Conservation (phyloP, 2,329 filamentous ascomycete genomes). For the Tolypocladium capitatum region DNA sequence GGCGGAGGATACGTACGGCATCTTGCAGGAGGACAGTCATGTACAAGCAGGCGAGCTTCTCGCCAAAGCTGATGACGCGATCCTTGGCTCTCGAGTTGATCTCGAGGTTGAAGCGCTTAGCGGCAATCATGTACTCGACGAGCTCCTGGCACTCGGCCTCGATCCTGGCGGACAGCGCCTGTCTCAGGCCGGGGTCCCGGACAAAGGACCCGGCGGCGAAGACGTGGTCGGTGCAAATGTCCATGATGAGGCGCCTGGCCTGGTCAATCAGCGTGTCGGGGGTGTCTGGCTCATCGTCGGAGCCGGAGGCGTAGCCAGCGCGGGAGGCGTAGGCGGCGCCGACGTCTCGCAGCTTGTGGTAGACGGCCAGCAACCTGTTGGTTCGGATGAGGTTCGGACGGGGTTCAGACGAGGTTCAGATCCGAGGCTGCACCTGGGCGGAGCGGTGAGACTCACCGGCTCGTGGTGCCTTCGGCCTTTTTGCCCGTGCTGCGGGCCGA, state of each 20-base stretch:
- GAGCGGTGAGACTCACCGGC: slow-evolving; percentile 51
- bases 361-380: slow-evolving; percentile 45
- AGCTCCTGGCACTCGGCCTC: slow-evolving; percentile 70
- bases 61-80: slow-evolving; percentile 85
- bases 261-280: slow-evolving; percentile 43
- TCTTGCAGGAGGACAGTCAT: slow-evolving; percentile 79
- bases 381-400: neutral
- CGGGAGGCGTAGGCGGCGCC: slow-evolving; percentile 32
- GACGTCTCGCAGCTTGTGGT: slow-evolving; percentile 41
- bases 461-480: slow-evolving; percentile 90
- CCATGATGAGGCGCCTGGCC: slow-evolving; percentile 63
- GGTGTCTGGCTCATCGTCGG: slow-evolving; percentile 36
- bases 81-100: slow-evolving; percentile 70
- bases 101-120: slow-evolving; percentile 55
- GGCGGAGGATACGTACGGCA: slow-evolving; percentile 28
- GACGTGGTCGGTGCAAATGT: slow-evolving; percentile 73
- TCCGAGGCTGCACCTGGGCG: neutral
- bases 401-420: too few relatives aligned
- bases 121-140: slow-evolving; percentile 55
- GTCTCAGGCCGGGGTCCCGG: slow-evolving; percentile 39
- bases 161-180: slow-evolving; percentile 51
- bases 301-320: slow-evolving; percentile 29
- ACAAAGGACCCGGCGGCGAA: slow-evolving; percentile 54
- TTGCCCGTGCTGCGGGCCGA: slow-evolving; percentile 90
- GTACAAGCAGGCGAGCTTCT: slow-evolving; percentile 88